These are phyloP conservation scores for Vitis labrusca DNA, from an alignment of 164 flowering plant species.

Conservation along the genomic window DNA sequence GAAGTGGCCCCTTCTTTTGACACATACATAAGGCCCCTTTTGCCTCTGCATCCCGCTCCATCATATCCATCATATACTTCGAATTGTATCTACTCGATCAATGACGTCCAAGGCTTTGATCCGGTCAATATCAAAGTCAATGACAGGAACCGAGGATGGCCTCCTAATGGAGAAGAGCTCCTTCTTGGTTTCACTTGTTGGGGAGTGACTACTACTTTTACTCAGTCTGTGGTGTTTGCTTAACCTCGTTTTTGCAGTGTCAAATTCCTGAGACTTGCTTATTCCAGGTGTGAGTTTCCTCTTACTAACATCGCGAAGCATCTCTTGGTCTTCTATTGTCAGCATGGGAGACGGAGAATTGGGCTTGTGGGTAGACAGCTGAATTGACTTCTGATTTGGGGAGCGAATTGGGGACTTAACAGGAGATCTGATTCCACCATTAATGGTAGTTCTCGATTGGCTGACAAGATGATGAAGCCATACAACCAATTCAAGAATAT, in stretches of 20 bases:
- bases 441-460: slow-evolving; percentile 42
- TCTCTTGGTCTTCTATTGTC: slow-evolving; percentile 75
- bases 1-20: neutral
- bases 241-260: slow-evolving; percentile 50
- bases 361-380: slow-evolving; percentile 30
- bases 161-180: slow-evolving; percentile 54
- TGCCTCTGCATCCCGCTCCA: neutral
- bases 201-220: slow-evolving; percentile 86
- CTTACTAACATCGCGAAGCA: slow-evolving; percentile 75
- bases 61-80: slow-evolving; percentile 16
- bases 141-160: slow-evolving; percentile 58
- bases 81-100: slow-evolving; percentile 78
- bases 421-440: slow-evolving; percentile 65
- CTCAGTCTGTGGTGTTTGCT: slow-evolving; percentile 61
- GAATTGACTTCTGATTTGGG: slow-evolving; percentile 54
- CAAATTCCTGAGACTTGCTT: slow-evolving; percentile 92
- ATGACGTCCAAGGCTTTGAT: slow-evolving; percentile 88
- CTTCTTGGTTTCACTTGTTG: slow-evolving; percentile 46
- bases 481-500: slow-evolving; percentile 79
- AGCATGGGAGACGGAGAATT: slow-evolving; percentile 41
- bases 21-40: neutral
- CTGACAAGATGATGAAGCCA: slow-evolving; percentile 92
- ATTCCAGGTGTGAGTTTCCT: slow-evolving; percentile 85
- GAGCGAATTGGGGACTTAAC: slow-evolving; percentile 78
- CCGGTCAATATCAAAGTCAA: slow-evolving; percentile 77